Base-by-base conservation (phyloP, 306 rosid species). In the Casuarina cunninghamiana region DNA sequence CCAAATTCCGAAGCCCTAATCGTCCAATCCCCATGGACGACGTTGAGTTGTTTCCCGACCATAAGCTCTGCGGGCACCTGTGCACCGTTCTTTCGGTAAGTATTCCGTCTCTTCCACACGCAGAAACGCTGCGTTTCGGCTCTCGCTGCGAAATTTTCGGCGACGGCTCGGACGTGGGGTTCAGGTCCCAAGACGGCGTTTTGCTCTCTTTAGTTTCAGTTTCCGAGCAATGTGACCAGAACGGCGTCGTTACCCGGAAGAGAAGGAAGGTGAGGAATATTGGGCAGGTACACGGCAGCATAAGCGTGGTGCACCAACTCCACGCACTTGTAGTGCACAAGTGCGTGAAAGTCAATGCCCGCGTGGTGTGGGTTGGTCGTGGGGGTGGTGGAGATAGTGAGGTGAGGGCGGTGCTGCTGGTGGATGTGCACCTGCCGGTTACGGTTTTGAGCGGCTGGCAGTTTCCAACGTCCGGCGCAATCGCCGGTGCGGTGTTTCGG, bases 51-150 rank as follows among this genome's bases (percentile, higher is more conserved):
- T 73, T 87, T 79, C 38, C 91, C 3, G 86, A 74, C 72, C 86
- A 85, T 85, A 91, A 88, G 84, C 97, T 89, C 87, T 87, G 96
- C 84, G 99, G 97, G 57, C 93, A 80, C 86, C 90, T 90, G 60
- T 83, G 76, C 19, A 84, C 95, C 51, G 96, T 89, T 80, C 90
- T 95, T 60, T 15, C 87, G 1, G 77, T 83, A 3, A n/a, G 82
- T 61, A 10, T 48, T 48, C 46, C 71, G 17, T 35, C 71, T 46
- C 83, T 88, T 0, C 61, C 73, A 5, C 81, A 65, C 5, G 48
- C 41, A n/a, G 49, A 76, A 46, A 21, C 13, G 53, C 71, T 80
- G 0, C 16, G 50, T 8, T 82, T 89, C 79, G 79, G 75, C 5
- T 76, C 88, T 3, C 91, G 79, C 60, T 86, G 92, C 68, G 80